phyloP scores from a whole-genome alignment of 805 yeast genomes.

The Teunomyces aglyptinius region DNA sequence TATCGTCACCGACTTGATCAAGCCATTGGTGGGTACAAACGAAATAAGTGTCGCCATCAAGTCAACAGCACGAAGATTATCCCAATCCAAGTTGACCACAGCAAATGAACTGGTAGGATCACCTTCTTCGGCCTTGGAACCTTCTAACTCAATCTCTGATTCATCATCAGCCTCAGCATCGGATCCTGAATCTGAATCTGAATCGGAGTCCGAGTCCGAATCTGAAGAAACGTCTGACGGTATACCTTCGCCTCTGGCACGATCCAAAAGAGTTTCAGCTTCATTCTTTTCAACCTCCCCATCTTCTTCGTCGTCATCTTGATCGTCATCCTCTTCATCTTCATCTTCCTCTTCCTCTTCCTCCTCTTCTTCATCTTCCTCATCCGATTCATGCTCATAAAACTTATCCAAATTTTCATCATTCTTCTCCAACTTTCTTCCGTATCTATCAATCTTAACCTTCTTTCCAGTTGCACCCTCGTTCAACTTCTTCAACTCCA shows the following conservation, averaged over 20 bases:
- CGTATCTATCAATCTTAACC: constrained; percentile 80
- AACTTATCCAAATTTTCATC: constrained; percentile 56
- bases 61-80: constrained; percentile 83
- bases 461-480: constrained; percentile 48
- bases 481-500: constrained; percentile 52
- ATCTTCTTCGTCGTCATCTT: constrained; percentile 14
- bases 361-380: constrained; percentile 29
- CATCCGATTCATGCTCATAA: constrained; percentile 45
- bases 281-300: constrained; percentile 22
- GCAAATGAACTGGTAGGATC: constrained; percentile 84
- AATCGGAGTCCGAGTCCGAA: constrained; percentile 42
- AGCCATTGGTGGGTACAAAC: constrained; percentile 76
- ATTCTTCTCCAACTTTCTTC: constrained; percentile 58
- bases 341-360: constrained; percentile 27
- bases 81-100: constrained; percentile 97
- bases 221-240: constrained; percentile 18
- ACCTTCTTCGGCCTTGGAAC: constrained; percentile 71
- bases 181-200: constrained; percentile 42
- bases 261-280: constrained; percentile 36
- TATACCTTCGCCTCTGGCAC: constrained; percentile 69
- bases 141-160: constrained; percentile 55
- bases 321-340: constrained; percentile 20
- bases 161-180: constrained; percentile 49
- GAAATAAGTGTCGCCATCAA: constrained; percentile 84
- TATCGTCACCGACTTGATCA: constrained; percentile 64